These are phyloP conservation scores for Coemansia sp. DNA, from an alignment of 192 early-diverging fungal genomes.

Conservation along the genomic window DNA sequence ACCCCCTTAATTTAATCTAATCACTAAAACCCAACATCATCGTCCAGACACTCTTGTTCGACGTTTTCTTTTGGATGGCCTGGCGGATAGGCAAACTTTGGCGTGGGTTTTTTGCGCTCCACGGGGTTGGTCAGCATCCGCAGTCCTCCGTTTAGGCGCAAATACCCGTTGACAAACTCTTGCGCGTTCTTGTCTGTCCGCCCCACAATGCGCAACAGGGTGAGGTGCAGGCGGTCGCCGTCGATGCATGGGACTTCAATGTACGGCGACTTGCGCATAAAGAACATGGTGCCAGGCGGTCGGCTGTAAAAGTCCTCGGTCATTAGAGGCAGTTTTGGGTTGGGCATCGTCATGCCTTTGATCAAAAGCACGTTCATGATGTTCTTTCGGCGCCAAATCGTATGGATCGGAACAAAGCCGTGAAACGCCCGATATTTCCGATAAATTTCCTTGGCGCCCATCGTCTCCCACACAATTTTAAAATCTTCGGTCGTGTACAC, in stretches of 20 bases:
- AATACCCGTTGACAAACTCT: slow-evolving; percentile 22
- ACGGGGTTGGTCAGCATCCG: slow-evolving; percentile 24
- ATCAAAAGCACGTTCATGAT: slow-evolving; percentile 15
- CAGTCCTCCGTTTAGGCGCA: slow-evolving; percentile 8
- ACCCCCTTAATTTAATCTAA: neutral
- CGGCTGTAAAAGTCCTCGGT: neutral
- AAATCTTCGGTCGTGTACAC: slow-evolving; percentile 60
- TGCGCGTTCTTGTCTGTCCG: slow-evolving; percentile 14
- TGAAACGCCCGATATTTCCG: slow-evolving; percentile 65
- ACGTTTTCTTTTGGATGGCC: slow-evolving; percentile 4
- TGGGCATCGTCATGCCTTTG: slow-evolving; percentile 11
- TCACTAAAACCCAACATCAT: neutral
- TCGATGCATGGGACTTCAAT: slow-evolving; percentile 34
- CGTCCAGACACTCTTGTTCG: neutral
- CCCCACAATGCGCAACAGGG: neutral
- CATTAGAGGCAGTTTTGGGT: slow-evolving; percentile 5
- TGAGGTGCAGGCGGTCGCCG: slow-evolving; percentile 12
- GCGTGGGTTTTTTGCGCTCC: slow-evolving; percentile 16
- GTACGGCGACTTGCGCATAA: slow-evolving; percentile 16
- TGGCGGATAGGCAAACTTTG: slow-evolving; percentile 36
- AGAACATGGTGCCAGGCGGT: slow-evolving; percentile 34
- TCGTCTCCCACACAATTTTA: slow-evolving; percentile 59
- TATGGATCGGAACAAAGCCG: slow-evolving; percentile 14
- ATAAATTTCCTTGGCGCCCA: slow-evolving; percentile 62
- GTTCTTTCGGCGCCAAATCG: slow-evolving; percentile 21